Base-by-base conservation (phyloP, 83 land plant species). In the Isoetes engelmannii region DNA sequence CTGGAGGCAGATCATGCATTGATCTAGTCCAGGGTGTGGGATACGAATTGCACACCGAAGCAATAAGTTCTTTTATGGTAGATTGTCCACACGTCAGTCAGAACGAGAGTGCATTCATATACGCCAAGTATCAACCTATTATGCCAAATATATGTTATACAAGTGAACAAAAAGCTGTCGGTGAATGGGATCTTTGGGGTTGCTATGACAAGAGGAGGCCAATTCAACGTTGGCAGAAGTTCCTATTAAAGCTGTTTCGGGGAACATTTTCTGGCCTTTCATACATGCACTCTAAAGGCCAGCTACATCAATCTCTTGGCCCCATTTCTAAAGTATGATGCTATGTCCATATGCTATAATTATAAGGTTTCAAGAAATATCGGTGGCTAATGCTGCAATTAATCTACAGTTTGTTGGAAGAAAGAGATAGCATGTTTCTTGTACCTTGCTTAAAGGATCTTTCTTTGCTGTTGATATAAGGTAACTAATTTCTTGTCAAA, bases 301-400 rank as follows among this genome's bases (percentile, higher is more conserved):
- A 87, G 68, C 76, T 95, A 47, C 99, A 95, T 73, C 99, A 90
- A 69, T 89, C 95, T 82, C 85, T 95, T 74, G 99, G 99, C 68
- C 99, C 99, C 69, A 72, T 74, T 86, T 69, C 81, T 95, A 80
- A 95, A 91, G 96, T 90, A 64, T 18, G 69, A 15, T 6, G 7
- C 68, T 19, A 20, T 12, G 3, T 19, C 9, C 61, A 59, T 13
- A 13, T 6, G 47, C 70, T 42, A 6, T 67, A 57, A 7, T 5
- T 21, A 7, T 58, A 19, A 19, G 19, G 19, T 2, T 58, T 19
- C 15, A 4, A 19, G 8, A 51, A 3, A 58, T 41, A 20, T 58
- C 61, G 4, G 7, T n/a, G 8, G 15, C n/a, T 47, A 47, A 47
- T 17, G 44, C 18, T 69, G 46, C 12, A 28, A 43, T 3, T 9